These are phyloP conservation scores for Hanseniaspora nectarophila DNA, from an alignment of 805 yeast genomes.

Conservation along the genomic window DNA sequence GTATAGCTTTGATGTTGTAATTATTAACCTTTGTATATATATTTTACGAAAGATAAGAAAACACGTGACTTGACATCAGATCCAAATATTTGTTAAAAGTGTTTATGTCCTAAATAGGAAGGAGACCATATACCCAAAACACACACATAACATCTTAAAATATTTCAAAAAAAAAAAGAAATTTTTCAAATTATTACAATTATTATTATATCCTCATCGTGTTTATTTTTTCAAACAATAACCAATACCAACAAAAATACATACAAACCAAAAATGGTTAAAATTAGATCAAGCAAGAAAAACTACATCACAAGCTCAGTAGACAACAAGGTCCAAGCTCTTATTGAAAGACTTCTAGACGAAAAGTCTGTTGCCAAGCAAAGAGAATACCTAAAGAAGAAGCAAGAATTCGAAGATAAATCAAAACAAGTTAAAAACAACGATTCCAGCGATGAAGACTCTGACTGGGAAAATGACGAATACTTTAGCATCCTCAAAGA, in stretches of 20 bases:
- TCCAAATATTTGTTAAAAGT: too few relatives aligned
- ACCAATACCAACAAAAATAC: not conserved
- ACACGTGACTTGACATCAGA: too few relatives aligned
- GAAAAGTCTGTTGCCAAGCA: conserved; percentile 41
- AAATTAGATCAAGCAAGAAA: conserved; percentile 23
- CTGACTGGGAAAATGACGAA: conserved; percentile 22
- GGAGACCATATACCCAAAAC: too few relatives aligned
- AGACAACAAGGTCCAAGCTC: conserved; percentile 46
- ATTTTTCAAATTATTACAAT: not conserved
- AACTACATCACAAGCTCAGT: conserved; percentile 27
- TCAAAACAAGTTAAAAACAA: conserved; percentile 20
- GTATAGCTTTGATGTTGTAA: too few relatives aligned
- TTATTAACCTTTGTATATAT: too few relatives aligned
- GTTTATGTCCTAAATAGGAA: too few relatives aligned
- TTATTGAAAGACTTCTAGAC: conserved; percentile 47
- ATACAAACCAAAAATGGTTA: conserved; percentile 24
- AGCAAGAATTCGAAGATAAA: conserved; percentile 21
- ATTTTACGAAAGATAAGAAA: too few relatives aligned
- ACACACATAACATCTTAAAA: too few relatives aligned
- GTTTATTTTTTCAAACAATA: not conserved
- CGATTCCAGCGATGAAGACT: conserved; percentile 8
- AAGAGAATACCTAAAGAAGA: conserved; percentile 25
- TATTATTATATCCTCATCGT: not conserved
- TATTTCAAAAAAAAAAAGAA: too few relatives aligned
- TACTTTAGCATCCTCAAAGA: conserved; percentile 19